Evolutionary conservation across 2,329 filamentous ascomycete genomes (phyloP), one percentile per base, ranked within the genome.

Genomic region (Penicillium italicum): DNA sequence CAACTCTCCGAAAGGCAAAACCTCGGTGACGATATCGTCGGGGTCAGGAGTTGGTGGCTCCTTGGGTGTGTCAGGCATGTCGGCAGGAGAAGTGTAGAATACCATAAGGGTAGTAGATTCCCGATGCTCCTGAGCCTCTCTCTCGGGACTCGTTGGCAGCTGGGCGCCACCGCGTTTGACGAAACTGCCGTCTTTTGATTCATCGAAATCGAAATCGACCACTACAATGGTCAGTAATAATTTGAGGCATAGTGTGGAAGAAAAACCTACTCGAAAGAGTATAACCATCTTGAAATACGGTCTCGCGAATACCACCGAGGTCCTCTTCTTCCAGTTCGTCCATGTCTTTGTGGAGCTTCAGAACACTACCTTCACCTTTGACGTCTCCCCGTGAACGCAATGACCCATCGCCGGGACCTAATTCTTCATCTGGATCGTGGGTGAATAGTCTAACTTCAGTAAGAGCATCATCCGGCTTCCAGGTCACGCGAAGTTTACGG

Each of bases 401-500:
- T 63, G 82, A 78, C 62, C 80, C 84, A 55, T 82, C 80, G 41
- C 81, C 80, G 44, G 83, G 82, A 16, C 80, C 80, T 53, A 82
- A 70, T 60, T 87, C 84, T 67, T 87, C 85, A 10, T 85, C 82
- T 0, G 83, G 83, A 61, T 86, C 82, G 66, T 85, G 84, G 26
- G 79, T 81, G 67, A 87, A 87, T 47, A 82, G 77, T 43, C 80
- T 78, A 51, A 85, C 76, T 61, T 83, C 76, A 3, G 81, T 82
- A 12, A 87, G 75, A 28, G 77, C 74, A 18, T 80, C 76, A 58
- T 84, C 83, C 0, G 80, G 77, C 58, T 83, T 85, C 78, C 84
- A 87, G 8, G 75, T 78, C 5, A 87, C 85, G 20, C 83, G 81
- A 31, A 87, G 69, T 60, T 82, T 84, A 37, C 83, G 79, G 34